Evolutionary conservation across 75 land plant species (phyloP).

Genomic region (Isoetes taiwanensis): DNA sequence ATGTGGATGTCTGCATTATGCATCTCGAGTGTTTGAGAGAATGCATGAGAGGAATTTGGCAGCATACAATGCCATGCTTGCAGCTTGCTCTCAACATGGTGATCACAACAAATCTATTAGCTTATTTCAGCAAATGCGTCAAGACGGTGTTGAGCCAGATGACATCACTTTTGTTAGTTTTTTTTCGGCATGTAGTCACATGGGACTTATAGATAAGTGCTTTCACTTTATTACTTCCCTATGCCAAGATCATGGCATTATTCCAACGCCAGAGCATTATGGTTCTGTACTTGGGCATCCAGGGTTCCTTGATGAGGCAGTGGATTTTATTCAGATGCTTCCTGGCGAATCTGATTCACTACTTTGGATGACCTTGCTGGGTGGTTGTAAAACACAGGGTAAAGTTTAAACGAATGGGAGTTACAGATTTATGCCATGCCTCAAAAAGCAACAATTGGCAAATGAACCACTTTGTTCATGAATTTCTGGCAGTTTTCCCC

Average conservation of each 20-base stretch:
- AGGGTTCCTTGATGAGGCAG: constrained; percentile 24
- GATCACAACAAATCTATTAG: constrained; percentile 18
- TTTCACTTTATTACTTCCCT: constrained; percentile 28
- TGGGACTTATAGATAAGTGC: constrained; percentile 31
- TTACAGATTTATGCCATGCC: no score
- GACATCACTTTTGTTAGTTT: constrained; percentile 38
- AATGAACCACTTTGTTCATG: no score
- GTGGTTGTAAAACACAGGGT: no score
- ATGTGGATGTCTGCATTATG: constrained; percentile 39
- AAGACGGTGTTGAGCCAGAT: constrained; percentile 25
- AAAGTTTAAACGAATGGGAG: no score
- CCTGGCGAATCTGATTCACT: constrained; percentile 29
- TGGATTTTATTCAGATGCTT: constrained; percentile 25
- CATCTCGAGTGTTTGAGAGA: constrained; percentile 19
- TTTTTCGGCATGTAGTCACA: constrained; percentile 46
- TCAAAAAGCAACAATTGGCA: no score
- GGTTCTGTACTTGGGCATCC: constrained; percentile 37
- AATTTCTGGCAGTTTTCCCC: no score
- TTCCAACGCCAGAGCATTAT: constrained; percentile 31
- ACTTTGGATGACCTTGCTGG: constrained; percentile 35
- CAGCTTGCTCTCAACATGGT: constrained; percentile 39
- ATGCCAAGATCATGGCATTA: constrained; percentile 18
- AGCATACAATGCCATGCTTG: constrained; percentile 42
- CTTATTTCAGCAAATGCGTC: constrained; percentile 25
- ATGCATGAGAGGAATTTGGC: constrained; percentile 25